Conservation (phyloP, 176 grass and related monocot genomes). For the Oryza meridionalis region DNA sequence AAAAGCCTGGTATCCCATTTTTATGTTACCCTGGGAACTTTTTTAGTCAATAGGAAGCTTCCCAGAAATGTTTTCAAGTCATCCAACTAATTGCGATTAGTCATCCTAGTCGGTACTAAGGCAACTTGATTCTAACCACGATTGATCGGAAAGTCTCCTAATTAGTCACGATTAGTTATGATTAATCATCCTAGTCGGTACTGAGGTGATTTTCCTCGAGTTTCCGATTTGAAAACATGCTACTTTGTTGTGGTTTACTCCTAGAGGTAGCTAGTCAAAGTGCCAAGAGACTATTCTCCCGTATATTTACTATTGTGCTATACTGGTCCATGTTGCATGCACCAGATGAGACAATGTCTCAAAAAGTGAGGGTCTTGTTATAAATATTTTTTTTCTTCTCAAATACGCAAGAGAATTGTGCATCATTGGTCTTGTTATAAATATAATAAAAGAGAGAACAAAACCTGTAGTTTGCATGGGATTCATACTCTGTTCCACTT, state of each 20-base stretch:
- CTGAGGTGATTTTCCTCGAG: no score
- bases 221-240: no score
- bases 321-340: background rate
- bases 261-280: conserved; percentile 26
- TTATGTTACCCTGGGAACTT: conserved; percentile 4
- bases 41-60: conserved; percentile 18
- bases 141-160: no score
- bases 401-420: no score
- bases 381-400: no score
- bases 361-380: background rate
- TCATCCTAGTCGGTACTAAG: no score
- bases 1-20: background rate
- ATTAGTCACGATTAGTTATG: no score
- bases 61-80: background rate
- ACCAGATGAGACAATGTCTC: conserved; percentile 9
- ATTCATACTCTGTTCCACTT: conserved; percentile 31
- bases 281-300: background rate
- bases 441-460: background rate
- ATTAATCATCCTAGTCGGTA: no score
- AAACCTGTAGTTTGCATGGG: background rate
- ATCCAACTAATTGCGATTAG: no score
- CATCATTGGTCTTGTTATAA: background rate
- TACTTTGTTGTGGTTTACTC: conserved; percentile 19
- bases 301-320: conserved; percentile 1
- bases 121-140: no score